Conservation (phyloP, 108 stramenopile genomes). For the Nannochloropsis salina region DNA sequence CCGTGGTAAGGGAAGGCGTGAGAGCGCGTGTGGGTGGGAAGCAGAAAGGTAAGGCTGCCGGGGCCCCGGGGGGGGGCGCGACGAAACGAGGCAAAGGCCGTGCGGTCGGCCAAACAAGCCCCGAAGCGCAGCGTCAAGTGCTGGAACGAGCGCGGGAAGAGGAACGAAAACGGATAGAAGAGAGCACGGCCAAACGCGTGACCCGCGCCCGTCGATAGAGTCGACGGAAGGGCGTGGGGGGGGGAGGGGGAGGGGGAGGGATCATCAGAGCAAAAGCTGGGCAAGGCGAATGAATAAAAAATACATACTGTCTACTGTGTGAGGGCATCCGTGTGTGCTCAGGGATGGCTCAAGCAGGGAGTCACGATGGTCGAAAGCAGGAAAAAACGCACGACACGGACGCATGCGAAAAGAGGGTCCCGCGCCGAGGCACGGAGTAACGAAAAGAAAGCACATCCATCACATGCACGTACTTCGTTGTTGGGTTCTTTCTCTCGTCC, state of each 20-base stretch:
- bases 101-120: neutral
- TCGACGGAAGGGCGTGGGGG: neutral
- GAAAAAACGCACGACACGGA: too few species aligned
- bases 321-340: too few species aligned
- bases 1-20: neutral
- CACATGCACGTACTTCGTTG: too few species aligned
- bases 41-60: neutral
- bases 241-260: neutral
- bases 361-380: too few species aligned
- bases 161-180: slow-evolving; percentile 7
- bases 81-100: too few species aligned
- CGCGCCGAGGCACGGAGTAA: too few species aligned
- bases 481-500: too few species aligned
- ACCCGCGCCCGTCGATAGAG: neutral
- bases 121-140: neutral
- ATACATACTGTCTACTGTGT: too few species aligned
- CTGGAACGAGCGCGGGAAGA: neutral
- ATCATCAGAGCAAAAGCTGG: neutral
- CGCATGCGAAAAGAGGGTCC: too few species aligned
- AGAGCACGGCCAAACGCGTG: neutral
- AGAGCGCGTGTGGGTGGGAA: neutral
- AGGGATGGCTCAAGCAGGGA: too few species aligned
- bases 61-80: neutral
- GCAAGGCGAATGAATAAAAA: too few species aligned
- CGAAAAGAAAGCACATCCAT: too few species aligned